Percentiles rank a stretch among this genome's conserved stretches.
Evolutionary conservation across 2,329 filamentous ascomycete genomes (phyloP).

Genomic region (Tolypocladium album): DNA sequence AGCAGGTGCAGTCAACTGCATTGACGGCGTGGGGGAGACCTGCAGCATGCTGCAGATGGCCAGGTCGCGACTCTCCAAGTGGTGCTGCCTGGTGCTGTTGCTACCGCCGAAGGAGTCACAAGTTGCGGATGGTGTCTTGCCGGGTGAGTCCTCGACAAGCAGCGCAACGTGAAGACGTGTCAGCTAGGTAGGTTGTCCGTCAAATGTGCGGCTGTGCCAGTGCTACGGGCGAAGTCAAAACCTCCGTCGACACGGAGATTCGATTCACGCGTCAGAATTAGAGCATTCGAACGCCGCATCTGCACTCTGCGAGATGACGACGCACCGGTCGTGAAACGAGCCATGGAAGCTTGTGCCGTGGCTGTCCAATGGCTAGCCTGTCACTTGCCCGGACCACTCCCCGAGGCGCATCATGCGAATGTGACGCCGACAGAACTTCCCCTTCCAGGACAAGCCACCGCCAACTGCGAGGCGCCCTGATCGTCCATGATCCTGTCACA

Average conservation of each 20-base stretch:
- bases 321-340: background rate
- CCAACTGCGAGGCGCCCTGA: background rate
- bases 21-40: background rate
- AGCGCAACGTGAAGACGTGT: background rate
- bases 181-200: background rate
- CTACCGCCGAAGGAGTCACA: background rate
- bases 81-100: background rate
- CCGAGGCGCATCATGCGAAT: background rate
- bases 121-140: background rate
- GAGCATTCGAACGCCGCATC: background rate
- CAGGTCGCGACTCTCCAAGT: background rate
- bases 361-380: background rate
- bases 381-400: background rate
- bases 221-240: background rate
- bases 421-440: background rate
- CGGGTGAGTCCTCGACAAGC: background rate
- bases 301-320: background rate
- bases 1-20: background rate
- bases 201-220: background rate
- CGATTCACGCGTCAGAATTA: background rate
- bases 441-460: background rate
- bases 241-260: background rate
- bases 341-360: background rate
- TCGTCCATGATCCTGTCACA: background rate
- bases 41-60: background rate